Evolutionary conservation across 345 rosid genomes (phyloP).

Genomic region (Isatis tinctoria): DNA sequence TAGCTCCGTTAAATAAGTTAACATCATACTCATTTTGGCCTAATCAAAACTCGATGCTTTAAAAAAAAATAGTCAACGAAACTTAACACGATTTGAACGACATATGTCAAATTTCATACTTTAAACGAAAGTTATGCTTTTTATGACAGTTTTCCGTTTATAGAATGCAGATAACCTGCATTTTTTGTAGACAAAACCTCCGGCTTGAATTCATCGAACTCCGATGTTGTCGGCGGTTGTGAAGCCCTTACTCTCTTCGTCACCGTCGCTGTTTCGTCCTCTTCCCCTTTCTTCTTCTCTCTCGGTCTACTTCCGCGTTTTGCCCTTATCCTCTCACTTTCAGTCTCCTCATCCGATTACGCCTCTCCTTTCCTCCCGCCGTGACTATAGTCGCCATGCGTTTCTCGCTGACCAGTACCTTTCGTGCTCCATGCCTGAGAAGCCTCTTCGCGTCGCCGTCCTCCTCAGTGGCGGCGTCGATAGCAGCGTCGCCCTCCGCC

Average conservation of each 20-base stretch:
- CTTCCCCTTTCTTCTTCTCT: constrained; percentile 10
- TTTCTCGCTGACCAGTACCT: constrained; percentile 46
- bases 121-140: too few relatives aligned
- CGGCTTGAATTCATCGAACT: background rate
- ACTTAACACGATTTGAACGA: too few relatives aligned
- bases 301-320: constrained; percentile 15
- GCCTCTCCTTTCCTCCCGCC: background rate
- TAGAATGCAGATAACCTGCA: too few relatives aligned
- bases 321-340: background rate
- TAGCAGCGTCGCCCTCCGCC: constrained; percentile 93
- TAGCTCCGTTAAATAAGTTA: too few relatives aligned
- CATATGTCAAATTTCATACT: too few relatives aligned
- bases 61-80: too few relatives aligned
- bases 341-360: constrained; percentile 6
- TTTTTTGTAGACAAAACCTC: background rate
- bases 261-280: constrained; percentile 8
- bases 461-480: constrained; percentile 95
- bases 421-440: constrained; percentile 60
- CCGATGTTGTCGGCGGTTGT: constrained; percentile 26
- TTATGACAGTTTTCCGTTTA: too few relatives aligned
- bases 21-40: too few relatives aligned
- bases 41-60: too few relatives aligned
- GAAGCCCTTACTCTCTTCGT: constrained; percentile 20
- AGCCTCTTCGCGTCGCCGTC: constrained; percentile 65
- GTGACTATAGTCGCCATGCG: constrained; percentile 5